These are phyloP conservation scores for Salix exigua DNA, from an alignment of 345 rosid genomes.

Conservation along the genomic window DNA sequence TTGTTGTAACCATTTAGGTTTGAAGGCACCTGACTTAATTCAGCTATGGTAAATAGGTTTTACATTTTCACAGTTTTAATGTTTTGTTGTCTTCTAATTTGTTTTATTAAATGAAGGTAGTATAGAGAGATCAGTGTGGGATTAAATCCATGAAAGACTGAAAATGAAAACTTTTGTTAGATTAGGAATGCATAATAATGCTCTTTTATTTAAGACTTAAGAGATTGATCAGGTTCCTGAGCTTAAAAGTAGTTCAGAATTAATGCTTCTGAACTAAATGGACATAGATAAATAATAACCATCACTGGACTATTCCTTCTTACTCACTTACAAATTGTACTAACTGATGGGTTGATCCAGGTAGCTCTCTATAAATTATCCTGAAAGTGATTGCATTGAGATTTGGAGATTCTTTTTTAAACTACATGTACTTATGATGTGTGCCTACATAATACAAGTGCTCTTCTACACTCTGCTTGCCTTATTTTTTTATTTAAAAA, in stretches of 20 bases:
- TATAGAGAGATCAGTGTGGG: neutral
- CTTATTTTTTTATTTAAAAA: neutral
- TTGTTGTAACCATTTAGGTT: neutral
- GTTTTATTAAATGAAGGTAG: neutral
- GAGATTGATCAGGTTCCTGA: neutral
- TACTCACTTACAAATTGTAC: too few species aligned
- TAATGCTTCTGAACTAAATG: neutral
- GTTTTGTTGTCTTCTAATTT: neutral
- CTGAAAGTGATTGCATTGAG: neutral
- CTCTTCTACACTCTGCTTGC: neutral
- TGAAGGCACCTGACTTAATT: neutral
- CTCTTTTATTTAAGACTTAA: neutral
- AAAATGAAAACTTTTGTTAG: neutral
- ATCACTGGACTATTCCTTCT: too few species aligned
- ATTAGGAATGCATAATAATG: neutral
- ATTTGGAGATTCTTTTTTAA: neutral
- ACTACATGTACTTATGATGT: neutral
- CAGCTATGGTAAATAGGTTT: conserved; percentile 5
- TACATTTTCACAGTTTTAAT: neutral
- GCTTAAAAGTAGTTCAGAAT: neutral
- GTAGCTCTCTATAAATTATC: neutral
- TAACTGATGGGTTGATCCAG: too few species aligned
- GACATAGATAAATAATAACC: neutral
- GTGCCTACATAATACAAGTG: neutral
- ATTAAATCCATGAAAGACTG: neutral